Conservation (phyloP, 148 eudicot species). For the Amaranthus palmeri region DNA sequence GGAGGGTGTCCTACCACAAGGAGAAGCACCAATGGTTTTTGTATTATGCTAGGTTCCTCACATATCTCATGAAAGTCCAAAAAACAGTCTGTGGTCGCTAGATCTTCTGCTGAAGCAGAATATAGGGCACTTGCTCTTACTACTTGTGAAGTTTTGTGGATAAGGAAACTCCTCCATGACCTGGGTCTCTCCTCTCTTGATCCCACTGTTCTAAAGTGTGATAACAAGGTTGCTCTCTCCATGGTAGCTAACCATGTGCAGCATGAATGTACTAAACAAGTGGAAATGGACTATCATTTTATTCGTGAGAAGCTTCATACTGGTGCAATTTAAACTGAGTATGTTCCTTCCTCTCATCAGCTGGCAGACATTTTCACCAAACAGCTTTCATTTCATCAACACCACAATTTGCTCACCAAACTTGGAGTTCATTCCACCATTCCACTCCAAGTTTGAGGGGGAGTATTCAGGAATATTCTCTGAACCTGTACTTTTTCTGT, state of each 20-base stretch:
- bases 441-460: no score
- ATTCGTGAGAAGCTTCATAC: background rate
- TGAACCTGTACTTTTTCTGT: no score
- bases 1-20: background rate
- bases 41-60: background rate
- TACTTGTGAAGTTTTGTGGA: background rate
- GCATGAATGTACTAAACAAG: background rate
- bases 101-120: background rate
- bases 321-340: background rate
- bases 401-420: background rate
- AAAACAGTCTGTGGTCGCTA: background rate
- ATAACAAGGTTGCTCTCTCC: background rate
- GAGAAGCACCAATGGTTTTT: background rate
- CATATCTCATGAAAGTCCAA: slow-evolving; percentile 4
- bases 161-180: no score
- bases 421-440: background rate
- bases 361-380: slow-evolving; percentile 3
- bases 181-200: no score
- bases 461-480: no score
- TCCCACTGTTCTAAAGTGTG: background rate
- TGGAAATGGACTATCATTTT: slow-evolving; percentile 2
- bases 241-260: background rate
- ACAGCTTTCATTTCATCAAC: background rate
- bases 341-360: background rate
- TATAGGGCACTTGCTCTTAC: background rate